phyloP scores from a whole-genome alignment of 2,329 filamentous ascomycete species.

The Niveomyces coronatus region DNA sequence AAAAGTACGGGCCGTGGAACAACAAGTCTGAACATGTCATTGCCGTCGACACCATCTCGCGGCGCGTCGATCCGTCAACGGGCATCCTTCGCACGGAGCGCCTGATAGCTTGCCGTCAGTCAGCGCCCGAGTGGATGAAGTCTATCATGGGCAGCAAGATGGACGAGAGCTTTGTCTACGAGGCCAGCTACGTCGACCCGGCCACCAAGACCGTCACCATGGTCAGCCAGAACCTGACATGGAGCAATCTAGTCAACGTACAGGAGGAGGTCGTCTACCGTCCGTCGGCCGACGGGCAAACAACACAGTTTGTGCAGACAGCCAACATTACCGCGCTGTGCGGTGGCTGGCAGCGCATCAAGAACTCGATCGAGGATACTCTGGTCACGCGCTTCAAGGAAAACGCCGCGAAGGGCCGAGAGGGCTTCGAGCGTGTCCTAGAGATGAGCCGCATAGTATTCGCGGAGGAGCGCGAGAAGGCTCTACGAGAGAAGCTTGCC shows the following conservation, averaged over 20 bases:
- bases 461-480: slow-evolving; percentile 69
- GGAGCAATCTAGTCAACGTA: slow-evolving; percentile 79
- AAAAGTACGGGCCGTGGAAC: slow-evolving; percentile 98
- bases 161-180: slow-evolving; percentile 82
- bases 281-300: slow-evolving; percentile 49
- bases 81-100: slow-evolving; percentile 53
- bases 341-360: slow-evolving; percentile 94
- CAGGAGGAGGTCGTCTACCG: slow-evolving; percentile 87
- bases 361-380: slow-evolving; percentile 90
- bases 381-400: slow-evolving; percentile 82
- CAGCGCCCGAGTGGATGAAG: slow-evolving; percentile 69
- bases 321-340: slow-evolving; percentile 90
- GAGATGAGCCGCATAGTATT: slow-evolving; percentile 90
- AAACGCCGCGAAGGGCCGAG: slow-evolving; percentile 80
- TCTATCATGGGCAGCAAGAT: slow-evolving; percentile 62
- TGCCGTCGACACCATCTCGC: slow-evolving; percentile 84
- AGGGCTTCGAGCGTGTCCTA: slow-evolving; percentile 91
- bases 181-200: slow-evolving; percentile 91
- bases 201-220: slow-evolving; percentile 79
- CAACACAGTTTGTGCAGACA: slow-evolving; percentile 78
- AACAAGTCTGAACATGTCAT: slow-evolving; percentile 95
- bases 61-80: slow-evolving; percentile 45
- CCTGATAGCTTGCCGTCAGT: slow-evolving; percentile 51
- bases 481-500: slow-evolving; percentile 4
- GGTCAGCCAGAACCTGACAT: slow-evolving; percentile 92